Evolutionary conservation across 1,284 basidiomycete genomes (phyloP).

Genomic region (Papiliotrema terrestris): DNA sequence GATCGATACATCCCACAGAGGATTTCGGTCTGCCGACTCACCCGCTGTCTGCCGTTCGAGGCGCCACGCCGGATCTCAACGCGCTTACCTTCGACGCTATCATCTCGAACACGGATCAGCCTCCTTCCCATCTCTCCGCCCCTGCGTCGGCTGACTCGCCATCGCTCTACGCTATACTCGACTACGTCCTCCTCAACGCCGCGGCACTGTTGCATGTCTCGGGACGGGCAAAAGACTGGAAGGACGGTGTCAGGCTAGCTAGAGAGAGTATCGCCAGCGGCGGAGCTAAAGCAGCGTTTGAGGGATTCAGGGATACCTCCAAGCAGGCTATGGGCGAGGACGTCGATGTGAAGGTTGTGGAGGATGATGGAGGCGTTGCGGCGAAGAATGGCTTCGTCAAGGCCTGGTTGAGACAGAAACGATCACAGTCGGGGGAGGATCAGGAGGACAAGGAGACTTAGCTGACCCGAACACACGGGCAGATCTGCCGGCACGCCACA

Average conservation of each 20-base stretch:
- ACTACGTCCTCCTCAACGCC: constrained; percentile 83
- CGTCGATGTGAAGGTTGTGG: constrained; percentile 30
- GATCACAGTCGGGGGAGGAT: background rate
- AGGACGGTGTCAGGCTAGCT: constrained; percentile 71
- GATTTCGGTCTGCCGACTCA: constrained; percentile 71
- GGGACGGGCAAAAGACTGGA: constrained; percentile 65
- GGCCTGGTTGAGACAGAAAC: constrained; percentile 33
- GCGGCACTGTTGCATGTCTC: constrained; percentile 77
- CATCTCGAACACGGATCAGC: constrained; percentile 40
- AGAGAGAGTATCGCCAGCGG: constrained; percentile 68
- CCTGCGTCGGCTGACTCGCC: constrained; percentile 51
- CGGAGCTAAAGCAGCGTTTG: constrained; percentile 68
- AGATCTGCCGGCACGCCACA: no score
- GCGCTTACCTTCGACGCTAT: constrained; percentile 51
- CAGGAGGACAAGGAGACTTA: no score
- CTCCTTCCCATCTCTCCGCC: constrained; percentile 41
- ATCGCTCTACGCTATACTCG: constrained; percentile 59
- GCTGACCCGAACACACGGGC: no score
- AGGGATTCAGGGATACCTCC: constrained; percentile 53
- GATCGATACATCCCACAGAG: constrained; percentile 48
- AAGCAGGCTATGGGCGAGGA: constrained; percentile 46
- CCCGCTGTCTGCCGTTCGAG: constrained; percentile 65
- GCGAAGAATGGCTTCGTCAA: constrained; percentile 49
- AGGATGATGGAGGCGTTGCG: constrained; percentile 49
- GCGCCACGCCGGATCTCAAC: constrained; percentile 71